phyloP scores from a whole-genome alignment of 1,284 basidiomycete species.

The Boletellus sp. region DNA sequence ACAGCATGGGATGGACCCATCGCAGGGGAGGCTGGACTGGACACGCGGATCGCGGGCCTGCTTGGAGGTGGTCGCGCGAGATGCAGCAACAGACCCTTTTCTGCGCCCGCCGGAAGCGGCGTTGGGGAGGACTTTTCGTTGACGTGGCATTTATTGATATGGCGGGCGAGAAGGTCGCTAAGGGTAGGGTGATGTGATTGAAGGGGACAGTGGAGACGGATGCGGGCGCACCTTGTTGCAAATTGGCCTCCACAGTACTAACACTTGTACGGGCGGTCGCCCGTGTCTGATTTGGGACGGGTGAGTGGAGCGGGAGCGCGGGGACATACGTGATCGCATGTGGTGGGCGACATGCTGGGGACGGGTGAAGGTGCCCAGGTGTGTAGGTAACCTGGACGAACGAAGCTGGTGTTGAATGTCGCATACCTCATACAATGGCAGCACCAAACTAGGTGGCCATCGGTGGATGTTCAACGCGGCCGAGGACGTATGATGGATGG shows the following conservation, averaged over 20 bases:
- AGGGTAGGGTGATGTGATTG: not conserved
- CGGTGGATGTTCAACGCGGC: too few species aligned
- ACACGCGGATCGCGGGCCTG: constrained; percentile 87
- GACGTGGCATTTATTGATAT: constrained; percentile 87
- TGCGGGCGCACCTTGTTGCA: constrained; percentile 63
- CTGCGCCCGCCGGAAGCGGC: constrained; percentile 36
- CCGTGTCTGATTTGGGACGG: constrained; percentile 61
- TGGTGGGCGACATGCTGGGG: constrained; percentile 89
- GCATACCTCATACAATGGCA: too few species aligned
- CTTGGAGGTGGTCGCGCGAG: constrained; percentile 71
- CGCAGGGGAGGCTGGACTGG: constrained; percentile 74
- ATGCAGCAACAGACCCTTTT: constrained; percentile 58
- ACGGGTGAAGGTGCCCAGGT: constrained; percentile 82
- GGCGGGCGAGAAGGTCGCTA: constrained; percentile 83
- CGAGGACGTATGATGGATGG: too few species aligned
- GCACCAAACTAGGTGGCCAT: too few species aligned
- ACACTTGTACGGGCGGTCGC: constrained; percentile 88
- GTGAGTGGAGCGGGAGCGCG: constrained; percentile 8
- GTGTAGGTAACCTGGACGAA: too few species aligned
- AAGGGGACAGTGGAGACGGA: constrained; percentile 9
- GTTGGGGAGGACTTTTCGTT: constrained; percentile 59
- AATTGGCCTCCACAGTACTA: constrained; percentile 87
- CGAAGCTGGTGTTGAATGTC: too few species aligned
- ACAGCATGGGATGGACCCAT: constrained; percentile 79
- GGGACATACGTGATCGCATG: constrained; percentile 79